phyloP scores from a whole-genome alignment of 208 protist species.

The Crithidia mellificae region DNA sequence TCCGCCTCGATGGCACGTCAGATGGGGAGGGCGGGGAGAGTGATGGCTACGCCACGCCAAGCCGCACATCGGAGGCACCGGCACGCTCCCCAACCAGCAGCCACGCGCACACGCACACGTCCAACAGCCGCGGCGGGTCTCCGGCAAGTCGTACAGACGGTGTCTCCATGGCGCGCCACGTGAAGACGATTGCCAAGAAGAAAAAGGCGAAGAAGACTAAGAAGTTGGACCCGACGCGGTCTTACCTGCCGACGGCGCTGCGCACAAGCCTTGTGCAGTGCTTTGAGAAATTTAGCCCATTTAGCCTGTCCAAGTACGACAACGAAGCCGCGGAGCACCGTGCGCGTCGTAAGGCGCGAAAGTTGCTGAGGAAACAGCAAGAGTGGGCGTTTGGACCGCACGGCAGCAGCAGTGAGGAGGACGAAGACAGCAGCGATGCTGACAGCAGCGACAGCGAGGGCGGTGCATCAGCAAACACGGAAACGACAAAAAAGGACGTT shows the following conservation, averaged over 20 bases:
- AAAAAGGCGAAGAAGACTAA: neutral
- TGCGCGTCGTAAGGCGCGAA: constrained; percentile 10
- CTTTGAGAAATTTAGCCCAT: constrained; percentile 91
- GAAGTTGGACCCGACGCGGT: constrained; percentile 12
- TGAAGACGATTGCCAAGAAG: too few species aligned
- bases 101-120: neutral
- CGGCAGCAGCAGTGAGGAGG: neutral
- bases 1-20: too few species aligned
- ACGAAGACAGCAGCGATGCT: neutral
- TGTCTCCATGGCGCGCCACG: neutral
- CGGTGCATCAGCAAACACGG: too few species aligned
- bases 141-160: neutral
- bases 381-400: neutral
- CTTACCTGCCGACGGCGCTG: constrained; percentile 77
- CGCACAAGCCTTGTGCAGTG: constrained; percentile 78
- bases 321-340: constrained; percentile 80
- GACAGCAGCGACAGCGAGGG: neutral
- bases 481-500: too few species aligned
- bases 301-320: constrained; percentile 95
- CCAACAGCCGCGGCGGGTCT: neutral
- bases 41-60: neutral
- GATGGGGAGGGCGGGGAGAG: neutral
- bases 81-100: neutral
- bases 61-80: neutral
- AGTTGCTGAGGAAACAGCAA: neutral